Base-by-base conservation (phyloP, 179 eudicot genomes). In the Beta lomatogona region DNA sequence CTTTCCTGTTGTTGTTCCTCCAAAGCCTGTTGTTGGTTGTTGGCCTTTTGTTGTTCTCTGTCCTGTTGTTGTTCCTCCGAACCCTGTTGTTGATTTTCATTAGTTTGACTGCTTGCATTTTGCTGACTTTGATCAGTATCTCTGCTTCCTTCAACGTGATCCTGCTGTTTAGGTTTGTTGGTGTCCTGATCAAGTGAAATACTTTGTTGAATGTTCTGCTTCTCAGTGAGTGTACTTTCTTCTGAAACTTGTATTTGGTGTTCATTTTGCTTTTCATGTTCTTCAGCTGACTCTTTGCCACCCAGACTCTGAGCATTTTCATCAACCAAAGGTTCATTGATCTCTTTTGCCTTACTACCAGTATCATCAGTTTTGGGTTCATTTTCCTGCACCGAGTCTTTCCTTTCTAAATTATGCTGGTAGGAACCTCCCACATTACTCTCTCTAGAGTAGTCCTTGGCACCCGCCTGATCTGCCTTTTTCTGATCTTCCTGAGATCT, bases 191-290 rank as follows among this genome's bases (percentile, higher is more conserved):
- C 84, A 74, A 12, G 64, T 53, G 46, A 45, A 73, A 36, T 60
- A 19, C 50, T 75, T 80, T 77, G 82, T 59, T 68, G 88, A 73
- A 85, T 74, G 73, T 68, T 41, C 18, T 82, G 79, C 41, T 80
- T 85, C 72, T 78, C 83, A 50, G 81, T 76, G 11, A 81, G 59
- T 9, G 86, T 25, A 81, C 90, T 86, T 73, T 89, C 94, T 82
- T 91, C 92, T 9, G 92, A 88, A 9, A 82, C 66, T 72, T 81
- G 88, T 71, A 41, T 67, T 41, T 89, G 87, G 11, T 77, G 81
- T 53, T 81, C 87, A 6, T 73, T 75, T 31, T 80, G 81, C 71
- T 81, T 83, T 54, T 81, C 78, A 19, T 65, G 83, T 77, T 88
- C 90, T 71, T 81, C 88, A 8, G 9, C 84, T 0, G 82, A 63